Conservation (phyloP, 2,329 filamentous ascomycete species). For the Colletotrichum limetticola region DNA sequence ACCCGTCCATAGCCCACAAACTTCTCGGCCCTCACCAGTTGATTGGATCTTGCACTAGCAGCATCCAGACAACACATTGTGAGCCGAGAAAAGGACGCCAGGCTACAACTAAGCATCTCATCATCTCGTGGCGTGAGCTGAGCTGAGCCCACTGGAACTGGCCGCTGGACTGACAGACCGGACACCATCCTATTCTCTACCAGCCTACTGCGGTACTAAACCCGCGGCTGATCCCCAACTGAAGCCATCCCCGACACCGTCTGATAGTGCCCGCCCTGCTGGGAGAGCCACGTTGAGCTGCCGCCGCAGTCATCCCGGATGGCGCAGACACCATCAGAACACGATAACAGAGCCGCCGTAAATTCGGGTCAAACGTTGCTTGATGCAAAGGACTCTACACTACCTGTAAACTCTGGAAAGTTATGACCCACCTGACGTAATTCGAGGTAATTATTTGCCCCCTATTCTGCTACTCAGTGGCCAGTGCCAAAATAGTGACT, state of each 20-base stretch:
- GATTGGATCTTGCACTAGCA: not conserved
- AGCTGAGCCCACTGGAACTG: conserved; percentile 2
- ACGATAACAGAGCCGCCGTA: not conserved
- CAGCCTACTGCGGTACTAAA: not conserved
- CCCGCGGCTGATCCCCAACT: not conserved
- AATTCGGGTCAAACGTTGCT: conserved; percentile 6
- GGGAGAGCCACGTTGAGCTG: not conserved
- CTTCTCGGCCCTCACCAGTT: not conserved
- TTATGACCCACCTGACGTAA: conserved; percentile 31
- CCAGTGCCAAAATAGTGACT: no score
- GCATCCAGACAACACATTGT: conserved; percentile 2
- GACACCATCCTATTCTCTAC: conserved; percentile 1
- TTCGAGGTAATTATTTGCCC: conserved; percentile 22
- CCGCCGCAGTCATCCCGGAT: conserved; percentile 2
- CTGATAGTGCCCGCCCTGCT: conserved; percentile 4
- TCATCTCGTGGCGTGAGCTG: not conserved
- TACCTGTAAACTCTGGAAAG: not conserved
- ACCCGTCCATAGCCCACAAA: not conserved
- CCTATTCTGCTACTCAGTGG: not conserved
- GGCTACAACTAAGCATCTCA: not conserved
- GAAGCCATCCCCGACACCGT: conserved; percentile 22
- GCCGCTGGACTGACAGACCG: not conserved
- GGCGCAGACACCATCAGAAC: not conserved
- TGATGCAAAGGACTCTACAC: not conserved
- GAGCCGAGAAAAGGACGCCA: not conserved